Base-by-base conservation (phyloP, 2,329 filamentous ascomycete genomes). In the Parafenestella ontariensis region DNA sequence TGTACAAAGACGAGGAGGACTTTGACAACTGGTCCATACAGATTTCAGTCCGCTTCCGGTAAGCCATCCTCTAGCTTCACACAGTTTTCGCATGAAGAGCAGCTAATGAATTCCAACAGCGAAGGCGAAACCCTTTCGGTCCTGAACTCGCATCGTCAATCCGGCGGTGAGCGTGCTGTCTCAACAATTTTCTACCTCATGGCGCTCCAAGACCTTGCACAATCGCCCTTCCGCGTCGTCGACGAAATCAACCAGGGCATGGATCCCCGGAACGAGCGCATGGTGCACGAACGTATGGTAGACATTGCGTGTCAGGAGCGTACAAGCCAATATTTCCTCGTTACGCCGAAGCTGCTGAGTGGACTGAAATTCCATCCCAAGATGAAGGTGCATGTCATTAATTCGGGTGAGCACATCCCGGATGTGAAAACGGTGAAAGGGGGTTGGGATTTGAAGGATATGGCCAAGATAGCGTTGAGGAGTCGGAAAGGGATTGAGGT, bases 231-330 rank as follows among this genome's bases (percentile, higher is more conserved):
- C 85, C 92, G 95, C 47, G 94, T 99, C 45, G 95, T 99, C 54
- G 95, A 99, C 77, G 95, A 99, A 79, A 99, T 99, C 82, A 99
- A 99, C 73, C 95, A 99, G 78, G 95, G 95, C 63, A 99, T 99
- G 95, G 95, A 99, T 75, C 95, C 94, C 39, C 89, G 95, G 68
- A 99, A 99, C 77, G 95, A 99, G 78, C 90, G 95, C 65, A 96
- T 97, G 86, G 93, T 99, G 15, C 95, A 99, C 78, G 92, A 94
- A 73, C 91, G 95, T 60, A 96, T 99, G 90, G 95, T 99, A 8
- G 92, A 97, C 70, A 97, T 99, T 71, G 95, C 95, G 39, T 98
- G 95, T 76, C 85, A 87, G 62, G 88, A 92, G 75, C 87, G 78
- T n/a, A 83, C 83, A 21, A 83, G 82, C 42, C 86, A 89, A 78